Evolutionary conservation across 2,329 filamentous ascomycete genomes (phyloP), one percentile per base, ranked within the genome.

Genomic region (Aspergillus calidoustus): DNA sequence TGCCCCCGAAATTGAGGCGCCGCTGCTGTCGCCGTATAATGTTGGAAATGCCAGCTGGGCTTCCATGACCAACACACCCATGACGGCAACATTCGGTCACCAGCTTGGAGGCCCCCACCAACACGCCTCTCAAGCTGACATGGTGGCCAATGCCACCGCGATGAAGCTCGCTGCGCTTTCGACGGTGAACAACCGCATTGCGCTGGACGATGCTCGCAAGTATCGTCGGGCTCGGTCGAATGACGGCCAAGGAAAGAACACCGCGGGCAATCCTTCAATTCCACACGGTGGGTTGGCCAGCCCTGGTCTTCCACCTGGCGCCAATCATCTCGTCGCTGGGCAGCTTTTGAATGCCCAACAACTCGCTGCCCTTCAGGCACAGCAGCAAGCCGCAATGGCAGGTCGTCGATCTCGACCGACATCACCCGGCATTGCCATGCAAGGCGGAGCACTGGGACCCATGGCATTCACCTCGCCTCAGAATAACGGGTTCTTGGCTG

Each of bases 101-200:
- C 79, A 84, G 63, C 83, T 82, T 69, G 71, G 74, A 51, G 69
- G 66, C 54, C 70, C 66, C 19, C 64, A 70, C 47, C 71, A 69
- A 41, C 66, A 68, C 38, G 83, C 82, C 64, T 89, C 86, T 59
- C 93, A 97, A 76, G 93, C 93, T 17, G 95, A 99, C 73, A 98
- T 98, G 94, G 91, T 99, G 61, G 95, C 95, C 62, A 99, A 98
- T 74, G 95, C 95, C 28, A 98, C 95, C 17, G 95, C 95, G 23
- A 99, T 99, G 95, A 99, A 99, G 78, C 86, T 99, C 55, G 95
- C 95, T 50, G 95, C 95, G 19, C 83, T 99, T 50, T 98, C 94
- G 5, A 99, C 95, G 3, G 95, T 99, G 54, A 99, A 98, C 82
- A 99, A 98, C 77, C 91, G 95, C 47, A 97, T 99, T 72, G 93